Base-by-base conservation (phyloP, 768 basidiomycete genomes). In the Hericium rajendrae region DNA sequence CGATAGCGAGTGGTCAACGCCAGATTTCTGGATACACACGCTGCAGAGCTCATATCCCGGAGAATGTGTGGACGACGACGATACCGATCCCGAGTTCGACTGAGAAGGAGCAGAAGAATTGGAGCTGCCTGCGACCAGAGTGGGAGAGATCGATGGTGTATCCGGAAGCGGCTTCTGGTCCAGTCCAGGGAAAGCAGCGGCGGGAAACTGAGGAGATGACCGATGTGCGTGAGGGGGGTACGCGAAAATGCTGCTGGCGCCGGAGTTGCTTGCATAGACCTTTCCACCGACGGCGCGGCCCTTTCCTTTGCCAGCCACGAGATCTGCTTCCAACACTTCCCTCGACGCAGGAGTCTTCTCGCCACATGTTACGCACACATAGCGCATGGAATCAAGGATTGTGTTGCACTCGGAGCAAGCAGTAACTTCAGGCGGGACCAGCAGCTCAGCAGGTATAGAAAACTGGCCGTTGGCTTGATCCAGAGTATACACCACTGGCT, bases 301-400 rank as follows among this genome's bases (percentile, higher is more conserved):
- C 70, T 82, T 86, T 37, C 80, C 81, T 60, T 83, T 82, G 48
- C 68, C 58, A 53, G 66, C 22, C 54, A 62, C 58, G 51, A 59
- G 55, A 57, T 59, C 52, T 60, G 60, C 58, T 46, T 65, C 68
- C 4, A 68, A 54, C 16, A 37, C 55, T 13, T 32, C 26, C 12
- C 59, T 58, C 4, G 58, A 59, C 6, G 48, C 51, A 9, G 86
- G 80, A 50, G 77, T 71, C 68, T 85, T 90, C 70, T 90, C 88
- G 9, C 91, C 92, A 64, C 94, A 95, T 22, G 84, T 86, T 4
- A 85, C 78, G 66, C 94, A 97, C 13, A 94, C 85, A 68, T 97
- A 97, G 49, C 91, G 84, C 68, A 95, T 83, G n/a, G 82, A 78
- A 53, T 91, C 86, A 18, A 97, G 73, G 6, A 83, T 65, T 0